These are phyloP conservation scores for Zea luxurians DNA, from an alignment of 176 grass and related monocot species.

Conservation along the genomic window DNA sequence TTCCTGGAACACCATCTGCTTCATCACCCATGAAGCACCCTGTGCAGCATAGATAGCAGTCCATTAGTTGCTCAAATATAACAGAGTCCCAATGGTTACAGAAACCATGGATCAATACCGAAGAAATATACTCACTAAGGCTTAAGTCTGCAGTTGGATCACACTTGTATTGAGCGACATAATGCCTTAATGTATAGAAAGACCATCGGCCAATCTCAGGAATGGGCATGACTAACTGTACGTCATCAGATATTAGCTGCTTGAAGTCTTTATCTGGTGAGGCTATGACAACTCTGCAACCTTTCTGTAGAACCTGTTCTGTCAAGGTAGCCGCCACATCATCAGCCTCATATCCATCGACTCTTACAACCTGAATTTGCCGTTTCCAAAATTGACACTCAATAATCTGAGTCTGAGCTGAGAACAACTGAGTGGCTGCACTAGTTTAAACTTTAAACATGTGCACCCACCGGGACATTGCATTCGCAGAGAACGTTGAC, in stretches of 20 bases:
- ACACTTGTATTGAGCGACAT: conserved; percentile 79
- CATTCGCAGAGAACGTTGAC: conserved; percentile 59
- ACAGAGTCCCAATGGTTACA: neutral
- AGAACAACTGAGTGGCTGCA: neutral
- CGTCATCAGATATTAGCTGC: conserved; percentile 85
- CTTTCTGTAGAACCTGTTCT: conserved; percentile 64
- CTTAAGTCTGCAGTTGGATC: conserved; percentile 89
- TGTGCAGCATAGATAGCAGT: conserved; percentile 15
- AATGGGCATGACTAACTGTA: conserved; percentile 85
- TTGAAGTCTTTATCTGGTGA: conserved; percentile 98
- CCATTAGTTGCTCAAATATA: conserved; percentile 15
- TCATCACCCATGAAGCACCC: conserved; percentile 94
- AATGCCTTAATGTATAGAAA: conserved; percentile 87
- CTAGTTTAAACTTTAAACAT: neutral
- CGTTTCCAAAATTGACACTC: neutral
- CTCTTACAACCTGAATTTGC: conserved; percentile 70
- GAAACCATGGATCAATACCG: neutral
- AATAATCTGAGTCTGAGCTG: neutral
- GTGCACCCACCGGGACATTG: conserved; percentile 61
- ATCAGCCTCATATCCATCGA: conserved; percentile 79
- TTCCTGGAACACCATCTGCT: conserved; percentile 91
- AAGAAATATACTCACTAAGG: conserved; percentile 70
- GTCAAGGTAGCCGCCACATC: conserved; percentile 84
- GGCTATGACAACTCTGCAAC: conserved; percentile 63
- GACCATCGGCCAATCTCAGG: conserved; percentile 87